Percentiles rank a stretch among this genome's conserved stretches.
Evolutionary conservation across 805 yeast genomes (phyloP).

Genomic region (Suhomyces prunicola): DNA sequence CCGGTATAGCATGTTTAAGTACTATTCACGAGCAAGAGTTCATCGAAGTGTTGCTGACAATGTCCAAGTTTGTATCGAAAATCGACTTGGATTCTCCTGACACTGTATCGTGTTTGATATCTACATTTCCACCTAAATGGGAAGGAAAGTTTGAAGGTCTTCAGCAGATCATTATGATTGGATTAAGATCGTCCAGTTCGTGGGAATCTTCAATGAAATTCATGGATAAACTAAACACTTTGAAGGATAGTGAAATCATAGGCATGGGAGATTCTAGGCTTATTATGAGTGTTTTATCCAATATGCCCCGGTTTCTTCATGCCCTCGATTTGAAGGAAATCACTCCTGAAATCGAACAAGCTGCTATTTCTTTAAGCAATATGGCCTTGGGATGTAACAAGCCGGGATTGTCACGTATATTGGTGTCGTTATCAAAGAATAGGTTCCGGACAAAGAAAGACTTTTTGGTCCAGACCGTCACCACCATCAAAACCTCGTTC

Average conservation of each 20-base stretch:
- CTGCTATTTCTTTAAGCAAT: slow-evolving; percentile 44
- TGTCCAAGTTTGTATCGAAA: slow-evolving; percentile 79
- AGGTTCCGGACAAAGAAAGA: slow-evolving; percentile 89
- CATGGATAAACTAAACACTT: slow-evolving; percentile 63
- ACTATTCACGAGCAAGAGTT: slow-evolving; percentile 93
- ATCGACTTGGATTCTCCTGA: slow-evolving; percentile 84
- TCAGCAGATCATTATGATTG: slow-evolving; percentile 74
- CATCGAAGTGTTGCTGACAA: slow-evolving; percentile 77
- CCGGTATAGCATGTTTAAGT: slow-evolving; percentile 83
- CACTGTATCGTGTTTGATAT: slow-evolving; percentile 74
- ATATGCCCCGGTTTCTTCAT: slow-evolving; percentile 80
- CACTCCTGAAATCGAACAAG: slow-evolving; percentile 45
- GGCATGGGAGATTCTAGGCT: slow-evolving; percentile 69
- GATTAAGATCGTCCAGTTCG: slow-evolving; percentile 76
- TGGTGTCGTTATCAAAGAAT: slow-evolving; percentile 71
- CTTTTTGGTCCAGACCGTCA: slow-evolving; percentile 75
- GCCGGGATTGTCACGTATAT: slow-evolving; percentile 62
- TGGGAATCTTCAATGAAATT: slow-evolving; percentile 74
- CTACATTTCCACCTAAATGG: slow-evolving; percentile 94
- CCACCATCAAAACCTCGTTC: slow-evolving; percentile 62
- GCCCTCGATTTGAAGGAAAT: slow-evolving; percentile 60
- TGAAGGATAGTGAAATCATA: slow-evolving; percentile 72
- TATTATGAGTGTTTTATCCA: slow-evolving; percentile 68
- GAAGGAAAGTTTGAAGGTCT: slow-evolving; percentile 91
- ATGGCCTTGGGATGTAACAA: slow-evolving; percentile 60